Percentiles rank a stretch among this genome's conserved stretches.
These are phyloP conservation scores for Colletotrichum lindemuthianum DNA, from an alignment of 2,329 filamentous ascomycete genomes.

Conservation along the genomic window DNA sequence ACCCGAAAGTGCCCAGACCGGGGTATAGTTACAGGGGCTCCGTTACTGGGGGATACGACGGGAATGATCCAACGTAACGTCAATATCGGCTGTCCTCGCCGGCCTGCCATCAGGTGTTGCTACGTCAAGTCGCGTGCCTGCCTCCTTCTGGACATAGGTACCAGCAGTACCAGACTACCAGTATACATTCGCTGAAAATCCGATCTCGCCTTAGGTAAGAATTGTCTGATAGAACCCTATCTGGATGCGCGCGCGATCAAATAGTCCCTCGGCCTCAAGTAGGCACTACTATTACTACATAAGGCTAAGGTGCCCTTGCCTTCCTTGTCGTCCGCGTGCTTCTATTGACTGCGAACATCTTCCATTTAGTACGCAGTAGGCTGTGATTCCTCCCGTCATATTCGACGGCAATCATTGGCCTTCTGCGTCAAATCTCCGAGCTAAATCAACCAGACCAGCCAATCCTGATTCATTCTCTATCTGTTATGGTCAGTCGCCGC, in stretches of 20 bases:
- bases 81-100: slow-evolving; percentile 21
- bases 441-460: slow-evolving; percentile 9
- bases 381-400: not conserved
- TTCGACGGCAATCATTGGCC: slow-evolving; percentile 25
- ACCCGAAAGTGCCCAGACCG: slow-evolving; percentile 19
- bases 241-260: not conserved
- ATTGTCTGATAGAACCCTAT: no score
- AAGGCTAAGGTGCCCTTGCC: no score
- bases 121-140: not conserved
- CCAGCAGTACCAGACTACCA: no score
- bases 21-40: slow-evolving; percentile 16
- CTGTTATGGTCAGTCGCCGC: slow-evolving; percentile 13
- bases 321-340: no score
- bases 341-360: no score
- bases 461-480: slow-evolving; percentile 13
- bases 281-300: no score
- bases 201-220: no score
- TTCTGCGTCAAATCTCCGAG: slow-evolving; percentile 33
- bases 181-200: no score
- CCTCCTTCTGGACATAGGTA: slow-evolving; percentile 7
- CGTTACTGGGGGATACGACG: slow-evolving; percentile 9
- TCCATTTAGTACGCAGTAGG: no score
- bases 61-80: slow-evolving; percentile 5
- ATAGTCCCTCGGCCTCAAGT: not conserved
- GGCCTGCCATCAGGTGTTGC: not conserved